These are phyloP conservation scores for Wallacemonas rigidus DNA, from an alignment of 208 protist species.

Conservation along the genomic window DNA sequence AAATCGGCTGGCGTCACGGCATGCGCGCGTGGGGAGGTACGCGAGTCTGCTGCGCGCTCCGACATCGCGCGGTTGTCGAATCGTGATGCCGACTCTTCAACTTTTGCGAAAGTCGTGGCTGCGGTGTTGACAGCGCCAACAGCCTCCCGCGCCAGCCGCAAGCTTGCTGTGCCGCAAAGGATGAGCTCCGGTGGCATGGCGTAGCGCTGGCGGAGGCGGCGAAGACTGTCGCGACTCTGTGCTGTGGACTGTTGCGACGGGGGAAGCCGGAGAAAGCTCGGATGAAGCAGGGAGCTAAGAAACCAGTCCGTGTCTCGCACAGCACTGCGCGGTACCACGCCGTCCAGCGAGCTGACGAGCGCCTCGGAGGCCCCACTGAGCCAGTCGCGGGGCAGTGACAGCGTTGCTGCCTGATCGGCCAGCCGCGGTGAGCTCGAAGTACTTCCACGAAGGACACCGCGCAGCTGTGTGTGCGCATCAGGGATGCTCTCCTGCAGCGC, in stretches of 20 bases:
- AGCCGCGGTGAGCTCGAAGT: not conserved
- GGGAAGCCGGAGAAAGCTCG: constrained; percentile 44
- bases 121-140: not conserved
- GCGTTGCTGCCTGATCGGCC: not conserved
- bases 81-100: too few species aligned
- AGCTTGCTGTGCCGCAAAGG: constrained; percentile 40
- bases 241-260: constrained; percentile 6
- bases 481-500: constrained; percentile 17
- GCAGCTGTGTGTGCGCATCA: not conserved
- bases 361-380: constrained; percentile 17
- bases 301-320: constrained; percentile 54
- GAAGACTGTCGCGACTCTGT: constrained; percentile 1
- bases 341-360: constrained; percentile 38
- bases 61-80: too few species aligned
- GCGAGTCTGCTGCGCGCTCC: not conserved
- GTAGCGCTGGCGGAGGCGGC: constrained; percentile 32
- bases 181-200: constrained; percentile 79
- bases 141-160: constrained; percentile 45
- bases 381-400: constrained; percentile 32
- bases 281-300: constrained; percentile 76
- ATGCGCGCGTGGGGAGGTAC: not conserved
- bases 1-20: not conserved
- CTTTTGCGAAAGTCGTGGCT: not conserved
- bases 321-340: constrained; percentile 37
- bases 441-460: constrained; percentile 2